phyloP scores from a whole-genome alignment of 805 yeast species.

The Metschnikowia baotianmanensis region DNA sequence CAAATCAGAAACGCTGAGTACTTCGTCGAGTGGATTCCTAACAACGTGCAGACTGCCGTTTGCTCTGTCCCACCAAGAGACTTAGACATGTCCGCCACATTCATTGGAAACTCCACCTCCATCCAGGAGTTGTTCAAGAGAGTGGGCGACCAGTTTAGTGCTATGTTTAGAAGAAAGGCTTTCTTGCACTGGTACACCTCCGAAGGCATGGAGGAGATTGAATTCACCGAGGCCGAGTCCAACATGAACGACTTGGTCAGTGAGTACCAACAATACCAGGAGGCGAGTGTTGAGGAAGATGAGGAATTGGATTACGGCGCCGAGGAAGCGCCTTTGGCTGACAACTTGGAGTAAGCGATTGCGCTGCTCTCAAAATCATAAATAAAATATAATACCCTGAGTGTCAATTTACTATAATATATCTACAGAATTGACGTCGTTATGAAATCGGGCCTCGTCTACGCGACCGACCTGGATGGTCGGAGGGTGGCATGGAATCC shows the following conservation, averaged over 20 bases:
- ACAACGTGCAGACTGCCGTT: slow-evolving; percentile 90
- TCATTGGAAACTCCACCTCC: slow-evolving; percentile 90
- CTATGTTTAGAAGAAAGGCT: slow-evolving; percentile 92
- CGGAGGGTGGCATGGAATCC: no score
- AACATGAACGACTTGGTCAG: slow-evolving; percentile 85
- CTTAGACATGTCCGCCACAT: slow-evolving; percentile 86
- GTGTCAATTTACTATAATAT: slow-evolving; percentile 1
- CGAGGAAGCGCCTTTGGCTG: slow-evolving; percentile 63
- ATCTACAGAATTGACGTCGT: no score
- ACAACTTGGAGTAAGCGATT: slow-evolving; percentile 38
- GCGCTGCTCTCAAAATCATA: slow-evolving; percentile 4
- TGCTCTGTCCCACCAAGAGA: slow-evolving; percentile 88
- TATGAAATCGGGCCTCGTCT: no score
- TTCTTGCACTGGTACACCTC: slow-evolving; percentile 95
- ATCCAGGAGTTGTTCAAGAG: slow-evolving; percentile 89
- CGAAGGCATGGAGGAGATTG: slow-evolving; percentile 96
- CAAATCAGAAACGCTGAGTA: slow-evolving; percentile 78
- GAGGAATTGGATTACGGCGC: slow-evolving; percentile 65
- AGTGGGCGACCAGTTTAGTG: slow-evolving; percentile 84
- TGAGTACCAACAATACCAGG: slow-evolving; percentile 91
- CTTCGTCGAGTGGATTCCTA: slow-evolving; percentile 96
- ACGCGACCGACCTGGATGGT: no score
- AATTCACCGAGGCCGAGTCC: slow-evolving; percentile 90
- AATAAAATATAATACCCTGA: slow-evolving; percentile 12
- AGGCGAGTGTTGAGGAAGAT: slow-evolving; percentile 72